A percentile compares a stretch with the other conserved stretches of the same genome.
These are phyloP conservation scores for Rhododendron kiyosumense DNA, from an alignment of 148 eudicot genomes.

Conservation along the genomic window DNA sequence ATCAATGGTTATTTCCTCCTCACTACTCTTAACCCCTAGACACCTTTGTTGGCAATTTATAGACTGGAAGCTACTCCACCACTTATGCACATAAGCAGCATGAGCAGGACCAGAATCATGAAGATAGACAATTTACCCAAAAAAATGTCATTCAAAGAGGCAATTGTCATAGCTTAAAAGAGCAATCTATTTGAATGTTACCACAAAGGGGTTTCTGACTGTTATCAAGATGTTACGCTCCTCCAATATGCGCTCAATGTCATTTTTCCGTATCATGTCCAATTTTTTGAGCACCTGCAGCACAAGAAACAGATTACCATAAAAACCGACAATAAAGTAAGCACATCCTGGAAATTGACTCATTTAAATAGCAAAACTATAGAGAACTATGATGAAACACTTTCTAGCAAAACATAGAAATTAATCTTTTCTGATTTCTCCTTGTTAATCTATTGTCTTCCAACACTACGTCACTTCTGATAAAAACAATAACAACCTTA, in stretches of 20 bases:
- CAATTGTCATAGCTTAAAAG: not conserved
- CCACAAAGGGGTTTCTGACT: slow-evolving; percentile 68
- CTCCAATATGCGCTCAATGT: slow-evolving; percentile 61
- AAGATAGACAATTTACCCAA: slow-evolving; percentile 1
- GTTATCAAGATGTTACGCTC: slow-evolving; percentile 69
- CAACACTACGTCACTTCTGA: not conserved
- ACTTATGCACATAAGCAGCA: slow-evolving; percentile 1
- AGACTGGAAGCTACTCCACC: not conserved
- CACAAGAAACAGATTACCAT: slow-evolving; percentile 4
- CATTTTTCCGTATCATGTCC: slow-evolving; percentile 62
- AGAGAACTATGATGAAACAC: not conserved
- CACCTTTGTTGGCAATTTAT: not conserved
- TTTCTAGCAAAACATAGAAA: not conserved
- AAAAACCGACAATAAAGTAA: not conserved
- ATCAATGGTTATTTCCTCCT: not conserved
- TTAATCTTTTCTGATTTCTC: not conserved
- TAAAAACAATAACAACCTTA: not conserved
- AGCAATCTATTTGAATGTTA: slow-evolving; percentile 15
- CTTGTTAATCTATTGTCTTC: not conserved
- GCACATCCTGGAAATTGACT: not conserved
- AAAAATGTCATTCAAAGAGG: not conserved
- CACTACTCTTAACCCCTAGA: not conserved
- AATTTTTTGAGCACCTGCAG: slow-evolving; percentile 59
- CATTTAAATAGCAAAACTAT: not conserved
- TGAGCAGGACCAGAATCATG: not conserved